Evolutionary conservation across 1,284 basidiomycete species (phyloP).

Genomic region (Anthracocystis setariae): DNA sequence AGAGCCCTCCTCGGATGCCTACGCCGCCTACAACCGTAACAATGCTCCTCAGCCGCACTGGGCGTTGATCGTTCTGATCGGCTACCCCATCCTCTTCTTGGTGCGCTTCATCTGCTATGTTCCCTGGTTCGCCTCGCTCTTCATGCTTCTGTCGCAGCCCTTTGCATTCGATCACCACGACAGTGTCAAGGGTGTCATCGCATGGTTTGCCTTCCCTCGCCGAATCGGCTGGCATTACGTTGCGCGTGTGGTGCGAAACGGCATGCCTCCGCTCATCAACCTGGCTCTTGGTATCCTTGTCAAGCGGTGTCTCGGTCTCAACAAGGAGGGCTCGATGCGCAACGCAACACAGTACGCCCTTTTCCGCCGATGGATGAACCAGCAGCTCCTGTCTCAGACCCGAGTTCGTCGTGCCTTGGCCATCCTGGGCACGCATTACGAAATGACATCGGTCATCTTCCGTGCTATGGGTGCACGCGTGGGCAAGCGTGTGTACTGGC

Average conservation of each 20-base stretch:
- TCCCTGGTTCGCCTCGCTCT: slow-evolving; percentile 67
- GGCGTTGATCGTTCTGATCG: slow-evolving; percentile 60
- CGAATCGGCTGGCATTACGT: slow-evolving; percentile 68
- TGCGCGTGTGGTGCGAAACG: slow-evolving; percentile 64
- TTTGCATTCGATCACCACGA: slow-evolving; percentile 66
- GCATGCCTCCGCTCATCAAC: slow-evolving; percentile 66
- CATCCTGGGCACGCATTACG: slow-evolving; percentile 67
- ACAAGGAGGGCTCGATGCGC: slow-evolving; percentile 67
- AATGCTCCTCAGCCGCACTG: slow-evolving; percentile 60
- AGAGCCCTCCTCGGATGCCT: slow-evolving; percentile 65
- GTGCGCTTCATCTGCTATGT: slow-evolving; percentile 63
- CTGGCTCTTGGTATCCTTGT: slow-evolving; percentile 61
- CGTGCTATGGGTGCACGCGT: slow-evolving; percentile 67
- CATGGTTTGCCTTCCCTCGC: slow-evolving; percentile 66
- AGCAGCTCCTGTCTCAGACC: slow-evolving; percentile 62
- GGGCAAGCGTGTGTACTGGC: slow-evolving; percentile 68
- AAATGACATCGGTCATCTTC: slow-evolving; percentile 67
- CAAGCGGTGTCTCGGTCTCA: slow-evolving; percentile 65
- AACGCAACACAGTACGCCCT: slow-evolving; percentile 65
- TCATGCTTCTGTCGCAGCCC: slow-evolving; percentile 65
- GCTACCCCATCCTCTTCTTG: slow-evolving; percentile 60
- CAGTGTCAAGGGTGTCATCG: slow-evolving; percentile 65
- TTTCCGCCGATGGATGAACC: slow-evolving; percentile 66
- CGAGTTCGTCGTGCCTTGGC: slow-evolving; percentile 62
- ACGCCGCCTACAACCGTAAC: slow-evolving; percentile 65